Evolutionary conservation across 495 filamentous ascomycete genomes (phyloP), one percentile per base, ranked within the genome.

Genomic region (Aspergillus carlsbadensis): DNA sequence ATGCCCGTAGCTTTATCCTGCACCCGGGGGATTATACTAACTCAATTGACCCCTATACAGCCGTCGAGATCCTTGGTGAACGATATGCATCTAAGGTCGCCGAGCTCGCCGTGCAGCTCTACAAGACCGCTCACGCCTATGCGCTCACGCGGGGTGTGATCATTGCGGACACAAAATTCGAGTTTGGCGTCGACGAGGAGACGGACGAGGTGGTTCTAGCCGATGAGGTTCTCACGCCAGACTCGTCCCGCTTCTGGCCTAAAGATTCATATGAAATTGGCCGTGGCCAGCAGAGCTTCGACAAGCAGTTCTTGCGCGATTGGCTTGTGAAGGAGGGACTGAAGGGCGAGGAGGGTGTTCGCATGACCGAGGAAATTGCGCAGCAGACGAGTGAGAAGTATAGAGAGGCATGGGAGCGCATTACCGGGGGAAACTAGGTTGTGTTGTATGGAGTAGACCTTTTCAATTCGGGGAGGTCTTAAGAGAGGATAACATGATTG

Each of bases 291-390:
- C 77, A 84, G 50, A 92, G 88, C 71, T 92, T 87, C 52, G 93
- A 98, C 67, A 98, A 98, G 81, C 94, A 97, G 80, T 88, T 81
- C 61, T 61, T 97, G 65, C 77, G 93, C 18, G 87, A 97, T 71
- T 98, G 92, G 92, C 70, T 98, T 67, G 86, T 83, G 0, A 64
- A 62, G 35, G 75, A 85, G 53, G 88, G 88, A 1, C 65, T 93
- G 35, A 87, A 90, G 73, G 87, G 87, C 5, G 86, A 86, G 70
- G 70, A 82, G 24, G 84, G 84, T 7, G 84, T 91, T 13, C 73
- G 73, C 44, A 84, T 95, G 77, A 85, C 81, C 5, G 77, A 82
- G 18, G 83, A 87, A 37, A 77, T 92, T 54, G 81, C 78, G 26
- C 65, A 74, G 63, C 80, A 81, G 66, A 93, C 88, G 14, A 75